Conservation (phyloP, 23 red algal genomes). For the Gracilaria vermiculophylla region DNA sequence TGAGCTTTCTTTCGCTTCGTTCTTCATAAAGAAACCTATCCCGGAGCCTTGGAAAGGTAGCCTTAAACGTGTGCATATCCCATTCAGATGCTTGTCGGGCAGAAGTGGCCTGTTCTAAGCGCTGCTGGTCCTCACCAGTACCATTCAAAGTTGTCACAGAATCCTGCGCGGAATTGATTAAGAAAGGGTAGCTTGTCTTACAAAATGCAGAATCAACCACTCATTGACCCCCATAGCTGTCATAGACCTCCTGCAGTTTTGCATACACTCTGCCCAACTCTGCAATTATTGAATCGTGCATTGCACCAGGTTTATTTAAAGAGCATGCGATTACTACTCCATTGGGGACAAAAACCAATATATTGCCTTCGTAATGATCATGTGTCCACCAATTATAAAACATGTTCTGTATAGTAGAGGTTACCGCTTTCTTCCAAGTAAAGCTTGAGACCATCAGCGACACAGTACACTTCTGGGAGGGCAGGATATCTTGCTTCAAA, state of each 20-base stretch:
- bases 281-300: constrained; percentile 31
- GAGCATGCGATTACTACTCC: not conserved
- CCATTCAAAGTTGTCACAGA: not conserved
- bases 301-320: not conserved
- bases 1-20: not conserved
- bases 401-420: not conserved
- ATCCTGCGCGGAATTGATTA: constrained; percentile 20
- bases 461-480: not conserved
- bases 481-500: not conserved
- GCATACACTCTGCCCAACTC: not conserved
- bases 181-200: not conserved
- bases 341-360: not conserved
- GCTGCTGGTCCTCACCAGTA: no score
- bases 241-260: not conserved
- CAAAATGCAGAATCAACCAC: constrained; percentile 21
- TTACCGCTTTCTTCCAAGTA: not conserved
- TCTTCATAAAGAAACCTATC: constrained; percentile 30
- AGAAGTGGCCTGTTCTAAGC: not conserved
- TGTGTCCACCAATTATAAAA: not conserved
- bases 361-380: not conserved
- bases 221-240: not conserved
- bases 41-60: not conserved
- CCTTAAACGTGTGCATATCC: constrained; percentile 12
- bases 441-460: not conserved
- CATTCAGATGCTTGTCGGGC: not conserved